Percentiles rank a stretch among this genome's conserved stretches.
phyloP scores from a whole-genome alignment of 2,329 filamentous ascomycete species.

The Fusarium sp. region DNA sequence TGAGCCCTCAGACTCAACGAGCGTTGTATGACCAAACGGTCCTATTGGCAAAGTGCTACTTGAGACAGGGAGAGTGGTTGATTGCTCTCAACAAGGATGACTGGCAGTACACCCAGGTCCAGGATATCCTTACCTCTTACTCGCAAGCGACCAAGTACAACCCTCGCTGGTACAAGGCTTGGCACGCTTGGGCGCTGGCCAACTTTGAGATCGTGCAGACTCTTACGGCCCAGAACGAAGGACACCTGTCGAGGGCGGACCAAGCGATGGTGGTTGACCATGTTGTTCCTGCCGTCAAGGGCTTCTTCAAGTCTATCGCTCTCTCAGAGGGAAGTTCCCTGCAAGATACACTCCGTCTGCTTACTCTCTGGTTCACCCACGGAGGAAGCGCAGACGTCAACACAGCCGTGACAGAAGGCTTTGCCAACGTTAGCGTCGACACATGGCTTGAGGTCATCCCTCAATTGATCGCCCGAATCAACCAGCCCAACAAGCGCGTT shows the following conservation, averaged over 20 bases:
- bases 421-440: constrained; percentile 91
- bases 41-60: constrained; percentile 92
- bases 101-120: constrained; percentile 87
- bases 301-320: constrained; percentile 97
- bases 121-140: constrained; percentile 92
- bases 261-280: constrained; percentile 81
- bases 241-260: constrained; percentile 59
- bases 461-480: constrained; percentile 96
- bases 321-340: constrained; percentile 91
- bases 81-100: constrained; percentile 85
- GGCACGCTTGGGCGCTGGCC: constrained; percentile 97
- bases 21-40: constrained; percentile 70
- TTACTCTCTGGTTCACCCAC: constrained; percentile 97
- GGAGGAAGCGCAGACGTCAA: constrained; percentile 91
- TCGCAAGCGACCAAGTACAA: constrained; percentile 93
- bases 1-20: constrained; percentile 63
- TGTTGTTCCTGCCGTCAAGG: constrained; percentile 92
- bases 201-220: constrained; percentile 98
- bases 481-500: constrained; percentile 90
- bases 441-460: constrained; percentile 99
- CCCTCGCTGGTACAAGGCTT: constrained; percentile 97
- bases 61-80: constrained; percentile 97
- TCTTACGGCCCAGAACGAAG: constrained; percentile 73
- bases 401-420: constrained; percentile 87
- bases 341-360: constrained; percentile 90